A percentile compares a stretch with the other conserved stretches of the same genome.
These are phyloP conservation scores for Monosporozyma servazzii DNA, from an alignment of 805 yeast genomes.

Conservation along the genomic window DNA sequence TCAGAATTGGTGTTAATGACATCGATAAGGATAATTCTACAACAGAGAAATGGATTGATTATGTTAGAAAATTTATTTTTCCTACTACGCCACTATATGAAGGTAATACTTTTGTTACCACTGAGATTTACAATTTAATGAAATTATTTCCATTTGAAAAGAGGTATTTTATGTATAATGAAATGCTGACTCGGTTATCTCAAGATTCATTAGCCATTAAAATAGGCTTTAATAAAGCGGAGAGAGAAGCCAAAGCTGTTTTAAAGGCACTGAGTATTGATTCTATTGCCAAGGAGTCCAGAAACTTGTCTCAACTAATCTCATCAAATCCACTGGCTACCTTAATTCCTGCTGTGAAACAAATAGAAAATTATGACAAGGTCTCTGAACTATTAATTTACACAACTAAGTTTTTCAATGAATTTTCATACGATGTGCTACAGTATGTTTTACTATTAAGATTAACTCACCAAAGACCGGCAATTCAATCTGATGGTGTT, in stretches of 20 bases:
- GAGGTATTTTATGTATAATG: slow-evolving; percentile 75
- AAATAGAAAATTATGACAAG: slow-evolving; percentile 87
- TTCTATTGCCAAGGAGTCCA: slow-evolving; percentile 63
- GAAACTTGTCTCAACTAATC: slow-evolving; percentile 61
- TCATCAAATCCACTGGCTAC: slow-evolving; percentile 74
- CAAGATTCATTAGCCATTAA: slow-evolving; percentile 50
- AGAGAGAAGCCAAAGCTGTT: slow-evolving; percentile 67
- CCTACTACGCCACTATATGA: slow-evolving; percentile 50
- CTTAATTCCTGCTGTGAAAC: slow-evolving; percentile 59
- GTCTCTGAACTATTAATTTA: slow-evolving; percentile 69
- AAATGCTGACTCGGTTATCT: slow-evolving; percentile 48
- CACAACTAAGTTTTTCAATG: slow-evolving; percentile 65
- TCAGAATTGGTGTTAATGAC: slow-evolving; percentile 46
- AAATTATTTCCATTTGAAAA: slow-evolving; percentile 46
- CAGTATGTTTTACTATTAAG: slow-evolving; percentile 65
- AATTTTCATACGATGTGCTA: slow-evolving; percentile 77
- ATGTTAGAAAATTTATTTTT: slow-evolving; percentile 53
- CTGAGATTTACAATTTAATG: slow-evolving; percentile 50
- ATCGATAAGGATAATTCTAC: slow-evolving; percentile 17
- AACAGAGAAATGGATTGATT: slow-evolving; percentile 45
- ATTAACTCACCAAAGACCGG: slow-evolving; percentile 56
- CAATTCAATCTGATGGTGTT: slow-evolving; percentile 69
- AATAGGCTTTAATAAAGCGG: slow-evolving; percentile 55
- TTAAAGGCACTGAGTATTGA: slow-evolving; percentile 77
- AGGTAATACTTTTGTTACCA: slow-evolving; percentile 49